Evolutionary conservation across 2,329 filamentous ascomycete species (phyloP), one percentile per base, ranked within the genome.

Genomic region (Neofusicoccum umdonicola): DNA sequence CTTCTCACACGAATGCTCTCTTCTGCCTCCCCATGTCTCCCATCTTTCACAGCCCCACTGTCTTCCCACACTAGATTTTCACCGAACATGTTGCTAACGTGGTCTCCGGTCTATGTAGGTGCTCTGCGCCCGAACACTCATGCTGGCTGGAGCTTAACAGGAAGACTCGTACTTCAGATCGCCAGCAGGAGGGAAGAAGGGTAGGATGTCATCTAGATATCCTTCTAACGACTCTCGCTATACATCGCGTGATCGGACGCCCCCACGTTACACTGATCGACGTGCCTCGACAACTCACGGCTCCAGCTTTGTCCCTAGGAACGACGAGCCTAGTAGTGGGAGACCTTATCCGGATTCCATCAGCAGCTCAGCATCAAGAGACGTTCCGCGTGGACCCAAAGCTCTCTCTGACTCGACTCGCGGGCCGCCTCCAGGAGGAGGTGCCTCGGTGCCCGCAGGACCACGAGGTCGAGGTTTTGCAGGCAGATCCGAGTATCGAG

Each of bases 331-430:
- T 9, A 72, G 61, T 62, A 67, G 68, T 42, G 34, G 31, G 27
- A 69, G 76, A 15, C 70, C 72, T 15, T 72, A 70, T 45, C 62
- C 69, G 27, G 75, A 77, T n/a, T 67, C 72, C 4, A 65, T 64
- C 50, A 67, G 61, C 50, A 61, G 64, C 3, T 77, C 76, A 31
- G 69, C 71, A 17, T 65, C 74, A 2, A 68, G 75, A 66, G 91
- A 96, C 68, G 89, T 91, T 1, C 93, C 93, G 3, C 85, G 92
- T 64, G 93, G 91, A 0, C 92, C 93, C 11, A 92, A 93, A 76
- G 91, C 90, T 3, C 80, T 93, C 65, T 85, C 90, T 66, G 91
- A 94, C 86, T 35, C 85, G 15, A 73, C 78, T 56, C 76, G 80
- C 61, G 73, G 74, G n/a, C 74, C 76, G 44, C 71, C 74, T 57